Evolutionary conservation across 169 alveolate genomes (phyloP), one percentile per base, ranked within the genome.

Genomic region (Babesia gibsoni): DNA sequence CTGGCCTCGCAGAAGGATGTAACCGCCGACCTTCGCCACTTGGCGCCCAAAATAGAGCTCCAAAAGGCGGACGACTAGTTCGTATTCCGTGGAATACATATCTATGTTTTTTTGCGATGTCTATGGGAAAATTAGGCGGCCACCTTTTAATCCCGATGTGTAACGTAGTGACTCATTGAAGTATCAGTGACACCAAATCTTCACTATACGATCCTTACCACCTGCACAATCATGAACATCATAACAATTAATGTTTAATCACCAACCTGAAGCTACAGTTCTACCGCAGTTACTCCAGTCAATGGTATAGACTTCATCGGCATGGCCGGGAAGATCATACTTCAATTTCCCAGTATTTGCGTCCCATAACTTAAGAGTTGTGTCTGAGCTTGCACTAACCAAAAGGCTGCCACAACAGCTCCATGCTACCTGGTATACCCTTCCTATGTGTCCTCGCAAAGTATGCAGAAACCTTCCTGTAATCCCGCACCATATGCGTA

Each of bases 251-350:
- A 3, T 32, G 4, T 8, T 2, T 0, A 14, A 42, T 22, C 88
- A 73, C 93, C 91, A 52, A 96, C 98, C 99, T 48, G 97, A 90
- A 4, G 97, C 98, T 35, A 96, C 99, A 54, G 91, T 93, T 30
- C 92, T 88, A 32, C 99, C 99, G 68, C 96, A 96, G 43, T 95
- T 96, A 27, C 97, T 88, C 99, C 99, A 97, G 79, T 96, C 99
- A 23, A 97, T 91, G 3, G 99, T 96, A 88, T 95, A 97, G 16
- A 97, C 97, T 69, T 96, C 99, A 80, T 97, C 99, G 9, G 99
- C 98, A 81, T 96, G 99, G 8, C 99, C 99, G 22, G 99, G 99
- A 20, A 97, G 91, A 77, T 96, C 98, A 64, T 87, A 95, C 90
- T 94, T 94, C 35, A 96, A 91, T 66, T 95, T 96, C 58, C 94